Evolutionary conservation across 2,329 filamentous ascomycete species (phyloP).

Genomic region (Nannizzia gypsea): DNA sequence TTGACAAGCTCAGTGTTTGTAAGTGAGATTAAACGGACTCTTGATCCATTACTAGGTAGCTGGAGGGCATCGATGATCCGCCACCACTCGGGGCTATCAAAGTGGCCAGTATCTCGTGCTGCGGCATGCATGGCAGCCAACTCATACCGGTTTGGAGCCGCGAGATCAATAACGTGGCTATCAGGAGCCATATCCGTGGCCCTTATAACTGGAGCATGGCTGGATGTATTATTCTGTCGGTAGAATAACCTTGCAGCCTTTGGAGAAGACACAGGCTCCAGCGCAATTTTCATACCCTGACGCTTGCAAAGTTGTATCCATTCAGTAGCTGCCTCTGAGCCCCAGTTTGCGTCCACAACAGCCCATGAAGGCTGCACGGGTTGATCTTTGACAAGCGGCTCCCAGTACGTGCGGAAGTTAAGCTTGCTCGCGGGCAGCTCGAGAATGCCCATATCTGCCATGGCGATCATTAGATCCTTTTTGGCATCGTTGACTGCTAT

Average conservation of each 20-base stretch:
- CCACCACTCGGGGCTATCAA: constrained; percentile 68
- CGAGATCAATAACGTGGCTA: constrained; percentile 53
- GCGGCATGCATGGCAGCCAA: constrained; percentile 64
- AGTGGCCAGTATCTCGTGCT: constrained; percentile 54
- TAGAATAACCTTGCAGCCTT: constrained; percentile 63
- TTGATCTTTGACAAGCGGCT: constrained; percentile 43
- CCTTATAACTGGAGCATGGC: constrained; percentile 21
- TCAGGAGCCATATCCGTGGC: constrained; percentile 43
- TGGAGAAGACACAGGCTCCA: constrained; percentile 76
- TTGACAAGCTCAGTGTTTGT: constrained; percentile 59
- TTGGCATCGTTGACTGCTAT: constrained; percentile 74
- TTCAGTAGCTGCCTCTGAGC: constrained; percentile 48
- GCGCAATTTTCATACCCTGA: constrained; percentile 52
- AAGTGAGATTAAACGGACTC: constrained; percentile 59
- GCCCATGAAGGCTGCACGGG: constrained; percentile 57
- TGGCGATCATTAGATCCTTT: constrained; percentile 77
- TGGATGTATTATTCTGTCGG: constrained; percentile 11
- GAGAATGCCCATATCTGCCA: constrained; percentile 91
- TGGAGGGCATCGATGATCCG: constrained; percentile 64
- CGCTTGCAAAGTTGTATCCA: constrained; percentile 55
- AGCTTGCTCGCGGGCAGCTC: constrained; percentile 33
- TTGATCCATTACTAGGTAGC: constrained; percentile 55
- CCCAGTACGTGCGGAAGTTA: constrained; percentile 47
- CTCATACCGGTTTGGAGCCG: constrained; percentile 75
- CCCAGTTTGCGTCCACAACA: constrained; percentile 83